Percentiles rank a stretch among this genome's conserved stretches.
Conservation (phyloP, 306 rosid species). For the Notholithocarpus densiflorus region DNA sequence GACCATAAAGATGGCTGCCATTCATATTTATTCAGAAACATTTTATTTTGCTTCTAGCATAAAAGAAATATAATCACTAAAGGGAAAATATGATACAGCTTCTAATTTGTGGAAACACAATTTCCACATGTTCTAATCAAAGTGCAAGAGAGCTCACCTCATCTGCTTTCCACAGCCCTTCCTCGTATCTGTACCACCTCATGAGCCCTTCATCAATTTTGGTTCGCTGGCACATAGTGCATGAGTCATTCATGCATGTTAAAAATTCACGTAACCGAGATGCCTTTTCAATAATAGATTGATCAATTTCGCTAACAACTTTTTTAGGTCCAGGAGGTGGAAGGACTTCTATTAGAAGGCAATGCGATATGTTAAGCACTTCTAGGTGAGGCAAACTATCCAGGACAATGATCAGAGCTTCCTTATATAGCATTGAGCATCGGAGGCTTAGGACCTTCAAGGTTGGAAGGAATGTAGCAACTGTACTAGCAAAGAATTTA, state of each 20-base stretch:
- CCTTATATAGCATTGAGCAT: constrained; percentile 48
- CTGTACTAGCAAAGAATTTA: constrained; percentile 40
- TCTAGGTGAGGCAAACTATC: constrained; percentile 50
- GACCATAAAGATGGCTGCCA: background rate
- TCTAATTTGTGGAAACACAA: constrained; percentile 4
- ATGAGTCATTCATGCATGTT: constrained; percentile 61
- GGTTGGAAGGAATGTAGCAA: constrained; percentile 49
- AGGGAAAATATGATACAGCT: constrained; percentile 10
- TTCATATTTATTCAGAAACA: background rate
- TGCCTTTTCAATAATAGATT: constrained; percentile 44
- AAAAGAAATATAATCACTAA: background rate
- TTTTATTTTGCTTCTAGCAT: background rate
- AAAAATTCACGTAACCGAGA: constrained; percentile 51
- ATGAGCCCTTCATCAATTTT: constrained; percentile 61
- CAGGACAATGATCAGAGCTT: constrained; percentile 48
- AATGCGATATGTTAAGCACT: constrained; percentile 74
- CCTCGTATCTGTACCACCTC: constrained; percentile 88
- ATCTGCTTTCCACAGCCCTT: constrained; percentile 62
- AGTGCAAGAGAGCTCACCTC: constrained; percentile 62
- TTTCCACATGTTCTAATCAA: constrained; percentile 19
- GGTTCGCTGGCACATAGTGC: constrained; percentile 70
- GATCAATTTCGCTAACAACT: constrained; percentile 43
- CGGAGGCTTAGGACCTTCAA: constrained; percentile 70
- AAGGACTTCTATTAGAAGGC: constrained; percentile 44
- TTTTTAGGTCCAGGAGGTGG: constrained; percentile 40